Evolutionary conservation across 1,284 basidiomycete species (phyloP).

Genomic region (Phlebopus sp.): DNA sequence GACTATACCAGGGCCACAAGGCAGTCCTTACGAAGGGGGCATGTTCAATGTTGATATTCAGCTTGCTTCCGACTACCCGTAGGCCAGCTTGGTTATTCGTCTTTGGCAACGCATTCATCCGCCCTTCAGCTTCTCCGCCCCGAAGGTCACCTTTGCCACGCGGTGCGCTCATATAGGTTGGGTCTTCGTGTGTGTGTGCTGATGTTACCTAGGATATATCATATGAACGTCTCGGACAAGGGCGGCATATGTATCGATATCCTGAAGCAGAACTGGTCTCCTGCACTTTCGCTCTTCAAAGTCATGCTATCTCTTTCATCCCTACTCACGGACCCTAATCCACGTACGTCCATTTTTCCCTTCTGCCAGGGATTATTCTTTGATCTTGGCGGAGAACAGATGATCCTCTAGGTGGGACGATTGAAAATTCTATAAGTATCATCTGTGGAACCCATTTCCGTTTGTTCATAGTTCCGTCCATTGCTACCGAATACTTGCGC

Average conservation of each 20-base stretch:
- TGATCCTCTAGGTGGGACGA: constrained; percentile 61
- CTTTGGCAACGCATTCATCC: not conserved
- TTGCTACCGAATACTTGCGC: constrained; percentile 66
- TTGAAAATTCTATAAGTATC: not conserved
- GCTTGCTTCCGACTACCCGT: constrained; percentile 83
- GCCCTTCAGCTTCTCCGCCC: constrained; percentile 72
- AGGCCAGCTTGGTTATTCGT: constrained; percentile 32
- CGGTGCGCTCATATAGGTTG: constrained; percentile 40
- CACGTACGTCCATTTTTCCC: constrained; percentile 51
- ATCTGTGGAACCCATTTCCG: not conserved
- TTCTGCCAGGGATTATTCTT: not conserved
- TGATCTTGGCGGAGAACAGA: constrained; percentile 37
- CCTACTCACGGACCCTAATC: constrained; percentile 86
- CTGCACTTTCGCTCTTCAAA: constrained; percentile 87
- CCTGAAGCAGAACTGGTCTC: constrained; percentile 88
- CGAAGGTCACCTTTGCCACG: constrained; percentile 75
- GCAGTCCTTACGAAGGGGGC: constrained; percentile 87
- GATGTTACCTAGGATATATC: constrained; percentile 68
- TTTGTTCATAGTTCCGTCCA: constrained; percentile 55
- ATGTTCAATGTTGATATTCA: constrained; percentile 74
- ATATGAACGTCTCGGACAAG: constrained; percentile 86
- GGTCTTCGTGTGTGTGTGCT: not conserved
- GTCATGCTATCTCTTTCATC: constrained; percentile 87
- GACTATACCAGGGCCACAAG: constrained; percentile 78
- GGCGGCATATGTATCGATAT: constrained; percentile 79